A percentile compares a stretch with the other conserved stretches of the same genome.
Evolutionary conservation across 139 green algal genomes (phyloP).

Genomic region (Nannochloris sp.): DNA sequence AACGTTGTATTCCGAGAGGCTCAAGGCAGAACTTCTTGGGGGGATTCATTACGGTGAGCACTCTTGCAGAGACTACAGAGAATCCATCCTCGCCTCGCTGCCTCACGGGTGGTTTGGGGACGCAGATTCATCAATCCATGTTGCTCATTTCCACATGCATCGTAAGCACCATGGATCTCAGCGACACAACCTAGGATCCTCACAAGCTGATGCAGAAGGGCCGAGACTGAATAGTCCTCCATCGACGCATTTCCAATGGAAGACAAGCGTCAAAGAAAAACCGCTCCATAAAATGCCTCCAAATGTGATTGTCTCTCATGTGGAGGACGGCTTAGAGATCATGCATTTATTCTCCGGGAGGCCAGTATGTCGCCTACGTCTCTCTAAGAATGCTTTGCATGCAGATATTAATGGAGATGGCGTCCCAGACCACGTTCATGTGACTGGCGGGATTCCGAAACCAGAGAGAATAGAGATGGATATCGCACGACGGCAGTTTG

Average conservation of each 20-base stretch:
- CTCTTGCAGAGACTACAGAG: slow-evolving; percentile 86
- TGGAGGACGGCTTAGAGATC: slow-evolving; percentile 83
- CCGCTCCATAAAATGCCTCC: slow-evolving; percentile 10
- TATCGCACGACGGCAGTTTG: neutral
- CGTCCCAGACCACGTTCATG: slow-evolving; percentile 82
- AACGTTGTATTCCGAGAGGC: slow-evolving; percentile 16
- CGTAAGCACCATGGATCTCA: slow-evolving; percentile 25
- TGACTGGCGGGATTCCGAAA: slow-evolving; percentile 16
- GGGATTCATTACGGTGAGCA: slow-evolving; percentile 73
- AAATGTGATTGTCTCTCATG: slow-evolving; percentile 88
- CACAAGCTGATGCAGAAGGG: neutral
- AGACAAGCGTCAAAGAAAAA: neutral
- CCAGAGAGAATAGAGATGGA: neutral
- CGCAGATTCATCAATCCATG: slow-evolving; percentile 68
- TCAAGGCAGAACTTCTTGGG: slow-evolving; percentile 41
- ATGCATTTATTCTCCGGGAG: slow-evolving; percentile 80
- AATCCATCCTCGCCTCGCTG: slow-evolving; percentile 69
- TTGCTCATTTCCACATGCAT: slow-evolving; percentile 74
- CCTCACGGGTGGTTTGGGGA: slow-evolving; percentile 54
- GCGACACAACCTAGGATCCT: neutral
- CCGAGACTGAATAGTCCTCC: neutral
- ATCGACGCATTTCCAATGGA: neutral
- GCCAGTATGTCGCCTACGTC: slow-evolving; percentile 73
- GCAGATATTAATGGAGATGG: slow-evolving; percentile 92
- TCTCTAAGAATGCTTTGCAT: slow-evolving; percentile 68